Evolutionary conservation across 495 filamentous ascomycete genomes (phyloP).

Genomic region (Amniculicola lignicola): DNA sequence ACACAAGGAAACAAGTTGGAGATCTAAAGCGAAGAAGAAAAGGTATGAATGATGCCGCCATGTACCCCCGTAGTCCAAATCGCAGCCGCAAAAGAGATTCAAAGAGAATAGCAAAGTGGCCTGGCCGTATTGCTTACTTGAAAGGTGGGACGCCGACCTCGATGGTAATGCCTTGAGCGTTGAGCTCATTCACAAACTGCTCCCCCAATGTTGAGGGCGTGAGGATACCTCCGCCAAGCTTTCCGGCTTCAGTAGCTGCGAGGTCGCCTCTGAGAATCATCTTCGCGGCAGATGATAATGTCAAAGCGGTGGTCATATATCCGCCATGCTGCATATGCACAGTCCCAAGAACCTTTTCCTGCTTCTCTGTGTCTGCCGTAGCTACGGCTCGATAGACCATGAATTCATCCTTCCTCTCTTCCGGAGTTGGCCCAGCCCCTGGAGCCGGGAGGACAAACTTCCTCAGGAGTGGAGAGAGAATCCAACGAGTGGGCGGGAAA

Average conservation of each 20-base stretch:
- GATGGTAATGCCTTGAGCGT: constrained; percentile 56
- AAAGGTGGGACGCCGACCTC: constrained; percentile 1
- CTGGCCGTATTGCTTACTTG: too few relatives aligned
- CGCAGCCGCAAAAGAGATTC: too few relatives aligned
- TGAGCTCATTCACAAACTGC: constrained; percentile 67
- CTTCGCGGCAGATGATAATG: constrained; percentile 67
- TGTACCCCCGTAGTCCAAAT: too few relatives aligned
- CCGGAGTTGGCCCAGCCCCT: constrained; percentile 62
- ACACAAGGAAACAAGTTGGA: too few relatives aligned
- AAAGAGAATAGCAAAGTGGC: too few relatives aligned
- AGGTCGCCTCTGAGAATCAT: constrained; percentile 62
- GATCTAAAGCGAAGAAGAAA: too few relatives aligned
- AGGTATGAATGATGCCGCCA: too few relatives aligned
- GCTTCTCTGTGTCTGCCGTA: constrained; percentile 45
- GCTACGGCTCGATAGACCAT: constrained; percentile 68
- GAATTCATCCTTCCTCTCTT: constrained; percentile 40
- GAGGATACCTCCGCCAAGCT: constrained; percentile 66
- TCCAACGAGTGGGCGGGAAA: constrained; percentile 54
- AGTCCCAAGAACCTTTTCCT: constrained; percentile 52
- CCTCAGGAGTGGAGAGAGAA: constrained; percentile 42
- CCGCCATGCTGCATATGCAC: constrained; percentile 58
- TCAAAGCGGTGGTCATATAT: constrained; percentile 68
- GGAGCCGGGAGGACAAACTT: constrained; percentile 57
- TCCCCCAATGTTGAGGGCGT: constrained; percentile 84
- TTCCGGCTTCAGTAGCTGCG: constrained; percentile 46